Base-by-base conservation (phyloP, 768 basidiomycete species). In the Lentinula boryana region DNA sequence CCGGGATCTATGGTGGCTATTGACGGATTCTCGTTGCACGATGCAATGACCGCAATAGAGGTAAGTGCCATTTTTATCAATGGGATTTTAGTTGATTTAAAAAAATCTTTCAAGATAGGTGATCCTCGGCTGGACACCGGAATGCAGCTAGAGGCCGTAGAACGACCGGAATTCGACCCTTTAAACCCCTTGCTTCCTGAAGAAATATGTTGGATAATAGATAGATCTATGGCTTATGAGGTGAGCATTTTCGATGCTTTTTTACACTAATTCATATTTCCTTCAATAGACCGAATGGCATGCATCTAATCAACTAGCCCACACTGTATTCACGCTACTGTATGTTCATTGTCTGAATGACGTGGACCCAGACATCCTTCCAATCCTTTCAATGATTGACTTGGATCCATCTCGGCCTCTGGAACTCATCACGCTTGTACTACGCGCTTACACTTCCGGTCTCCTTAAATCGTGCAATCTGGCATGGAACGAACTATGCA, bases 1-100 rank as follows among this genome's bases (percentile, higher is more conserved):
- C 74, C 80, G 0, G 85, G 84, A 12, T 78, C 78, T 40, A 74
- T 93, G 61, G 62, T 94, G 5, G 79, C 92, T 36, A 85, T 84
- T 66, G 81, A 86, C 0, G 84, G 81, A 33, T 88, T 93, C 65
- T 82, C 84, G 16, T 77, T 96, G 51, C 82, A 87, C 63, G 95
- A 98, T 63, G 87, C 93, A n/a, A 96, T 98, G 94, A 90, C 89
- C 66, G 91, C 93, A 13, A 85, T 97, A 58, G 90, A 95, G 83
- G 92, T 90, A 69, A 61, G 66, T 57, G 43, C 32, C 5, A 6
- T 33, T 35, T 54, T 56, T 36, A 21, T 52, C 12, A 35, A 48
- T 56, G 21, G 53, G 57, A 58, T 63, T 65, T 55, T 27, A 27
- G 36, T 16, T 15, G 18, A 36, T 18, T 27, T 56, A 15, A 16